Conservation (phyloP, 768 basidiomycete species). For the Nevesoporus exiguus region DNA sequence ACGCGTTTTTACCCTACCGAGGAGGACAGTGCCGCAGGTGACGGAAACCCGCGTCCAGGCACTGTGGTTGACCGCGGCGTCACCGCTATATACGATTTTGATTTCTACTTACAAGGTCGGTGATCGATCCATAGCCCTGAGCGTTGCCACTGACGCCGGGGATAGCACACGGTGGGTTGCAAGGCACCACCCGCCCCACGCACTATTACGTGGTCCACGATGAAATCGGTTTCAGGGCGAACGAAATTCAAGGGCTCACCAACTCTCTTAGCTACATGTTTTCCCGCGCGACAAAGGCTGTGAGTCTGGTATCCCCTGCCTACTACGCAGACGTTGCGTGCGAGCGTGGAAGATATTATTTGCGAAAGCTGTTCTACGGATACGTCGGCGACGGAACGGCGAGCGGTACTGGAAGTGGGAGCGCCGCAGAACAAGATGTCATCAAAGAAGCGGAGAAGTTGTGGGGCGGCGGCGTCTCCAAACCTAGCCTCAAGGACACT, state of each 20-base stretch:
- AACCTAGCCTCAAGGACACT: conserved; percentile 51
- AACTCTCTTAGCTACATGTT: conserved; percentile 55
- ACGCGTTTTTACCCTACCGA: conserved; percentile 56
- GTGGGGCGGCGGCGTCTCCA: conserved; percentile 58
- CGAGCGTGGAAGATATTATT: conserved; percentile 52
- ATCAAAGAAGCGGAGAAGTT: conserved; percentile 47
- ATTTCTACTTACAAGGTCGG: conserved; percentile 53
- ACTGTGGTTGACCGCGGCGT: conserved; percentile 55
- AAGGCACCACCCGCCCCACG: conserved; percentile 48
- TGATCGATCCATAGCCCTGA: neutral
- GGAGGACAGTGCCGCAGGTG: conserved; percentile 36
- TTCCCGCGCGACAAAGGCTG: conserved; percentile 53
- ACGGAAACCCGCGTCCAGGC: conserved; percentile 51
- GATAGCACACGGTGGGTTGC: conserved; percentile 44
- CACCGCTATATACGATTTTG: conserved; percentile 51
- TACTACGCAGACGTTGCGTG: conserved; percentile 48
- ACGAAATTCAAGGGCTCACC: conserved; percentile 52
- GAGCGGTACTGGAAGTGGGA: conserved; percentile 34
- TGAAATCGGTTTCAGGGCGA: conserved; percentile 47
- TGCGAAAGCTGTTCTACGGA: conserved; percentile 47
- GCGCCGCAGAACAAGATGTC: conserved; percentile 46
- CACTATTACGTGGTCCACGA: conserved; percentile 57
- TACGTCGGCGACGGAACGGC: conserved; percentile 20
- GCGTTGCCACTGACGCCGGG: neutral
- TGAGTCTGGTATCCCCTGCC: conserved; percentile 36